Base-by-base conservation (phyloP, 768 basidiomycete species). In the Lentinula sp. region DNA sequence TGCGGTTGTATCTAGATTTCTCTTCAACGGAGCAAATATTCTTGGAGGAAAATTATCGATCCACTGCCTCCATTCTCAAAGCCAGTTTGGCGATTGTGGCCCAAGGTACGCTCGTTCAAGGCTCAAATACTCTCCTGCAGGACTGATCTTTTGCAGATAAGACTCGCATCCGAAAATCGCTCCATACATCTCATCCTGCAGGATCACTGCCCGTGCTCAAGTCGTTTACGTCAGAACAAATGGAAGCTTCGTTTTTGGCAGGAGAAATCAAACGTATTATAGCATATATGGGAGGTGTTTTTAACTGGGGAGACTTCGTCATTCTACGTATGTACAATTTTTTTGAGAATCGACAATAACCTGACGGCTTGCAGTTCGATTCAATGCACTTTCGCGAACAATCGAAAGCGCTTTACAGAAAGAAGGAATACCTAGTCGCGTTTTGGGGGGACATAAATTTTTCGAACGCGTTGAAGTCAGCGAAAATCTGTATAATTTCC, bases 1-100 rank as follows among this genome's bases (percentile, higher is more conserved):
- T 28, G 23, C 31, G 21, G 13, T 23, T 5, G 23, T 61, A n/a
- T 15, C 0, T 53, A 90, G 91, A 91, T 65, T 93, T 93, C 67
- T 71, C 79, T 0, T 72, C 76, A 1, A 86, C 86, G 0, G 64
- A 76, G 62, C 87, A 91, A 65, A 84, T 96, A 46, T 81, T 89
- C 45, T 75, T 95, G 6, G 92, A 95, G 69, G 79, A 92, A 68
- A 95, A 94, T 68, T 96, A 94, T 72, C 86, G 94, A 9, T 93
- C 91, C 1, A 93, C 91, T 0, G 85, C 78, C 0, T 77, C 86
- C 0, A 94, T 96, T 59, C 73, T 96, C 5, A 78, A 80, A 1
- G 80, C 86, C 3, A 88, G 88, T 56, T 68, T 91, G 5, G 89
- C 90, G 1, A 86, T 96, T 61, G 85, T 95, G n/a, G 75, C 85